These are phyloP conservation scores for Aschersonia sp. DNA, from an alignment of 2,329 filamentous ascomycete species.

Conservation along the genomic window DNA sequence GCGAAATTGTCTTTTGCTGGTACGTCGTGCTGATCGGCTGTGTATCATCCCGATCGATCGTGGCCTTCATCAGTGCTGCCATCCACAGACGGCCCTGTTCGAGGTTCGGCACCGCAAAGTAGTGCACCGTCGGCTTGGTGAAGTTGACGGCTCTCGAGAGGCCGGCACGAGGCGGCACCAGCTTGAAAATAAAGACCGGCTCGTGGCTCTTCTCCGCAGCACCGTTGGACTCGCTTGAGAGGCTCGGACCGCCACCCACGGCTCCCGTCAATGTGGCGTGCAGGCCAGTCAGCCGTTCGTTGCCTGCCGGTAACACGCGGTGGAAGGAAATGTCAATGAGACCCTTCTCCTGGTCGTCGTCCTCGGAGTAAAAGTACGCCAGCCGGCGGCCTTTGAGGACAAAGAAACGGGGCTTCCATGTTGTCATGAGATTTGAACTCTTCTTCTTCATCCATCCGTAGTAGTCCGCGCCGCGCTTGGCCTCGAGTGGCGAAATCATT, in stretches of 20 bases:
- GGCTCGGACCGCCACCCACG: conserved; percentile 45
- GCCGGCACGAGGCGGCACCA: conserved; percentile 78
- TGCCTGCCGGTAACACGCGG: conserved; percentile 86
- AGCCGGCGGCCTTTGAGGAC: conserved; percentile 81
- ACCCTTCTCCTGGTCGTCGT: conserved; percentile 83
- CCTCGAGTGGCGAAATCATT: conserved; percentile 68
- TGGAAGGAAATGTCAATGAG: conserved; percentile 97
- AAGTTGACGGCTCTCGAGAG: conserved; percentile 88
- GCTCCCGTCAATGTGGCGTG: conserved; percentile 86
- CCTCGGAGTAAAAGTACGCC: conserved; percentile 91
- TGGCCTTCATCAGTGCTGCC: conserved; percentile 97
- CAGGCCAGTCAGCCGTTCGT: conserved; percentile 76
- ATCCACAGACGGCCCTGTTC: conserved; percentile 89
- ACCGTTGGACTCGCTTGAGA: conserved; percentile 25
- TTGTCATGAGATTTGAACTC: conserved; percentile 88
- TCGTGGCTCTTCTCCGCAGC: conserved; percentile 37
- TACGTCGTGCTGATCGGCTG: conserved; percentile 79
- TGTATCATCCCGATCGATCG: conserved; percentile 80
- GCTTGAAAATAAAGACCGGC: conserved; percentile 92
- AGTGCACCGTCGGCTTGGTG: conserved; percentile 93
- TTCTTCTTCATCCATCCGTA: conserved; percentile 99
- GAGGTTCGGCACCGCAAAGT: conserved; percentile 88
- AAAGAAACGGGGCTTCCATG: conserved; percentile 95
- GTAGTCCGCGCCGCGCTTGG: conserved; percentile 78
- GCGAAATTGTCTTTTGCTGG: conserved; percentile 90